These are phyloP conservation scores for Rhizopus sp. DNA, from an alignment of 371 early-diverging fungal species.

Conservation along the genomic window DNA sequence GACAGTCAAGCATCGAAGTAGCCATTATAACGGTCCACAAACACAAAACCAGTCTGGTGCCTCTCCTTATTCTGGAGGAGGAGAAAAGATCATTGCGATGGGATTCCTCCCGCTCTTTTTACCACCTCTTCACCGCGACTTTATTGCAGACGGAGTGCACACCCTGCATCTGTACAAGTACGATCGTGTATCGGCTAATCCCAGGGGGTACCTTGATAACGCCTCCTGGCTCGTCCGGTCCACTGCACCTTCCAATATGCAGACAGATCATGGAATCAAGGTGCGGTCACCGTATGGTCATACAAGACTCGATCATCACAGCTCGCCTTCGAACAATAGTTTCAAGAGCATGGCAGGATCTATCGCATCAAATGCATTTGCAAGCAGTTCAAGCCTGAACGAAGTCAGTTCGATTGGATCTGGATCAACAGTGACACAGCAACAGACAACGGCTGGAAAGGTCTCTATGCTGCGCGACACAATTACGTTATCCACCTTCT, in stretches of 20 bases:
- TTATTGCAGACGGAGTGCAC: conserved; percentile 66
- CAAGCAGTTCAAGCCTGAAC: conserved; percentile 9
- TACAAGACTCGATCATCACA: conserved; percentile 20
- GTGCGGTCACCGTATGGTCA: not conserved
- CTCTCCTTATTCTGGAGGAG: conserved; percentile 12
- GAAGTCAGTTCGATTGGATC: conserved; percentile 2
- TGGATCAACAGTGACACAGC: not conserved
- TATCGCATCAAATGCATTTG: conserved; percentile 17
- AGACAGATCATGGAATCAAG: conserved; percentile 7
- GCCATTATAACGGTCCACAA: conserved; percentile 21
- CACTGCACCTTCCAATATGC: conserved; percentile 39
- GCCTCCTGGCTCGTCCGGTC: conserved; percentile 43
- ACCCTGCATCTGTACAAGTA: conserved; percentile 66
- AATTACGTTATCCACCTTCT: conserved; percentile 50
- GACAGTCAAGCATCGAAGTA: conserved; percentile 57
- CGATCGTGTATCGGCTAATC: conserved; percentile 48
- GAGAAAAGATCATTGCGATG: conserved; percentile 51
- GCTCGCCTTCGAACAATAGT: conserved; percentile 26
- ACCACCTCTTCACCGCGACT: conserved; percentile 55
- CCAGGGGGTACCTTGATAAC: conserved; percentile 50
- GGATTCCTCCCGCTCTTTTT: conserved; percentile 66
- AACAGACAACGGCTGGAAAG: conserved; percentile 22
- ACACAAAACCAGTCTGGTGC: not conserved
- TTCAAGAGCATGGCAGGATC: conserved; percentile 25
- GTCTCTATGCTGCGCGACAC: conserved; percentile 53